These are phyloP conservation scores for Aspergillus sp. DNA, from an alignment of 2,329 filamentous ascomycete genomes.

Conservation along the genomic window DNA sequence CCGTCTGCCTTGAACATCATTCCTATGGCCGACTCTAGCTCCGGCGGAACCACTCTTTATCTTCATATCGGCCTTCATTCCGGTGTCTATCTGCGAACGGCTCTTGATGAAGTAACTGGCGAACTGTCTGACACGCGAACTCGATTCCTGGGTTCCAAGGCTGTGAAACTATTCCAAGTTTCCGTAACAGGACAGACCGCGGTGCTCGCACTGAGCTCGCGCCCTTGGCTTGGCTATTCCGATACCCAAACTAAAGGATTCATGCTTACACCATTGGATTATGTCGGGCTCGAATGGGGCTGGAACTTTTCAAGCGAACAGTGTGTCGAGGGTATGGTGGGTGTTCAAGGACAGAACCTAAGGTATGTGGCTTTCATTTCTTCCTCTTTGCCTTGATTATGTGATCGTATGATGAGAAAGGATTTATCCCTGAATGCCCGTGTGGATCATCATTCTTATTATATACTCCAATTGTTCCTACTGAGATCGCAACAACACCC, in stretches of 20 bases:
- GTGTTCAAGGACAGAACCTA: conserved; percentile 83
- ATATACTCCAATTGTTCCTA: conserved; percentile 89
- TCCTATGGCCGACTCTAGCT: conserved; percentile 91
- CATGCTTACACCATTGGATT: conserved; percentile 88
- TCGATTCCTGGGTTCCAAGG: conserved; percentile 88
- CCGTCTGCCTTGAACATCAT: conserved; percentile 89
- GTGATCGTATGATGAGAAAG: conserved; percentile 48
- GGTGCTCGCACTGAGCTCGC: conserved; percentile 84
- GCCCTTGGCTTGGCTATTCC: conserved; percentile 94
- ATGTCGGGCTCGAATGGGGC: conserved; percentile 83
- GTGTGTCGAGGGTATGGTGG: conserved; percentile 90
- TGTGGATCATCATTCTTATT: conserved; percentile 50
- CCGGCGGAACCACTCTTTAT: conserved; percentile 83
- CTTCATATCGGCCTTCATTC: conserved; percentile 95
- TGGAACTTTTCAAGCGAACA: conserved; percentile 97
- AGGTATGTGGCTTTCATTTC: conserved; percentile 58
- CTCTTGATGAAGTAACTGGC: conserved; percentile 91
- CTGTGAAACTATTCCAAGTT: conserved; percentile 88
- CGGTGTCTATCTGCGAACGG: conserved; percentile 91
- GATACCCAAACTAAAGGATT: conserved; percentile 84
- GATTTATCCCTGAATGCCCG: conserved; percentile 34
- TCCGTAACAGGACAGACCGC: conserved; percentile 80
- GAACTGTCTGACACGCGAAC: conserved; percentile 93
- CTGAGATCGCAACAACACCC: conserved; percentile 58
- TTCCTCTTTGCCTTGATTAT: conserved; percentile 10